Percentiles rank a stretch among this genome's conserved stretches.
These are phyloP conservation scores for Daucus carota DNA, from an alignment of 129 eudicot genomes.

Conservation along the genomic window DNA sequence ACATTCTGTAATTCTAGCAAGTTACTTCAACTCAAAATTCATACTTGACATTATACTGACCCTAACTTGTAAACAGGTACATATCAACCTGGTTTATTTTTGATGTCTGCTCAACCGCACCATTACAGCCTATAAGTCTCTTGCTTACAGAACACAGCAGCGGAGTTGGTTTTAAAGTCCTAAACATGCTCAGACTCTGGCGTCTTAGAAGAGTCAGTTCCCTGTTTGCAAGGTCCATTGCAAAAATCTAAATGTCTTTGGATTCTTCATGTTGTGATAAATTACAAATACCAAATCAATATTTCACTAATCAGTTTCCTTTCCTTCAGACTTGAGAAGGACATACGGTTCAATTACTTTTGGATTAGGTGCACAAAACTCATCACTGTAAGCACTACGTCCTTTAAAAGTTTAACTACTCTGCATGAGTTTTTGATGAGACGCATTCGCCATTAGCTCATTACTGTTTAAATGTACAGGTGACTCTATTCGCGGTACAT, in stretches of 20 bases:
- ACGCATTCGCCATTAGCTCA: constrained; percentile 7
- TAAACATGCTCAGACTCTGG: constrained; percentile 94
- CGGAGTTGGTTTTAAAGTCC: constrained; percentile 60
- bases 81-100: constrained; percentile 86
- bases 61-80: constrained; percentile 48
- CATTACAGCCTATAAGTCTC: constrained; percentile 66
- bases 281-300: background rate
- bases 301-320: constrained; percentile 5
- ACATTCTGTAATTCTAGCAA: background rate
- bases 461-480: constrained; percentile 36
- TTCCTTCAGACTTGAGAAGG: constrained; percentile 53
- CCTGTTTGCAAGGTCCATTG: constrained; percentile 75
- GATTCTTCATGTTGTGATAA: background rate
- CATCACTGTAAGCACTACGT: constrained; percentile 49
- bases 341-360: constrained; percentile 87
- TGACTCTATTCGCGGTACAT: constrained; percentile 84
- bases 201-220: constrained; percentile 97
- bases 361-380: constrained; percentile 93
- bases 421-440: background rate
- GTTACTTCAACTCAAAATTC: background rate
- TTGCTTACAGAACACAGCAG: constrained; percentile 62
- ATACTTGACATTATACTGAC: background rate
- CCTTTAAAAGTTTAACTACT: background rate
- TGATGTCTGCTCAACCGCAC: constrained; percentile 87
- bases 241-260: constrained; percentile 9